A percentile compares a stretch with the other conserved stretches of the same genome.
These are phyloP conservation scores for Melaleuca quinquenervia DNA, from an alignment of 345 rosid genomes.

Conservation along the genomic window DNA sequence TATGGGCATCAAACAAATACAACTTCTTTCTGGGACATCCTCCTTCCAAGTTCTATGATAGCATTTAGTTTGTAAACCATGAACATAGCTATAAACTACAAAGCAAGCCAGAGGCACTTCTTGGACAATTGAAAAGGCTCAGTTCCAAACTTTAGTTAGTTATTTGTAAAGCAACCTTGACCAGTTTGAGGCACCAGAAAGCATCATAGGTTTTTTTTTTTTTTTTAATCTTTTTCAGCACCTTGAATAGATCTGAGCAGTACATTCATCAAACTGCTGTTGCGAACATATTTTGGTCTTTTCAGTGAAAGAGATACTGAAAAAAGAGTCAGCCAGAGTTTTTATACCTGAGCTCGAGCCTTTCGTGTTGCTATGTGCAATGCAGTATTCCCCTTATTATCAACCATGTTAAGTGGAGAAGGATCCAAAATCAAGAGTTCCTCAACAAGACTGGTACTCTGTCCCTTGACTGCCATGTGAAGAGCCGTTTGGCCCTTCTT, in stretches of 20 bases:
- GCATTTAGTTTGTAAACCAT: background rate
- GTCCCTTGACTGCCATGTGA: conserved; percentile 96
- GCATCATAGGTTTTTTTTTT: background rate
- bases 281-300: background rate
- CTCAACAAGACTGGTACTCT: conserved; percentile 39
- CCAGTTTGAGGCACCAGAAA: background rate
- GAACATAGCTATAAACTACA: background rate
- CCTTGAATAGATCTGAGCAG: background rate
- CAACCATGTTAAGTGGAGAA: conserved; percentile 50
- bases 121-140: background rate
- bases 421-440: conserved; percentile 36
- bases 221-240: background rate
- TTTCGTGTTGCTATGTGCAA: conserved; percentile 72
- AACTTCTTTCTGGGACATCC: background rate
- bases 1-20: background rate
- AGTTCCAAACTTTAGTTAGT: background rate
- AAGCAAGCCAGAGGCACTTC: background rate
- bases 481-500: conserved; percentile 85
- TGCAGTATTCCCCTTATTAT: conserved; percentile 72
- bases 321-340: background rate
- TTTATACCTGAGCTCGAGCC: conserved; percentile 53
- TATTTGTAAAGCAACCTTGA: background rate
- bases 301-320: background rate
- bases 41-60: background rate
- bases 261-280: background rate